These are phyloP conservation scores for Quercus lobata DNA, from an alignment of 331 rosid genomes.

Conservation along the genomic window DNA sequence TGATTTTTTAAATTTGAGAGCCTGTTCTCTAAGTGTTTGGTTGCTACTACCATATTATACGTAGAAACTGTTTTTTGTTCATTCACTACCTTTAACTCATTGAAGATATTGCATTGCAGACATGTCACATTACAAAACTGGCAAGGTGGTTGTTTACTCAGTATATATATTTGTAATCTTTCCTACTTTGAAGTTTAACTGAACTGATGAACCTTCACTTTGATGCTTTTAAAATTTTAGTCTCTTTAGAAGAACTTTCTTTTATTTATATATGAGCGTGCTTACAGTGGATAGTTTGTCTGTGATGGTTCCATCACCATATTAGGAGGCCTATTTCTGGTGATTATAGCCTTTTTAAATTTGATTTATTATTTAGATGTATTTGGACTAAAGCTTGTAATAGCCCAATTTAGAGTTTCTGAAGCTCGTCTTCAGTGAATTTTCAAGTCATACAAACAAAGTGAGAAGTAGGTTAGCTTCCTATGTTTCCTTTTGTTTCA, in stretches of 20 bases:
- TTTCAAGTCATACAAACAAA: neutral
- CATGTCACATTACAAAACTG: slow-evolving; percentile 87
- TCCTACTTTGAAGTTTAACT: neutral
- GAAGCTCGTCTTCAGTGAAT: neutral
- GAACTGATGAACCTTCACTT: neutral
- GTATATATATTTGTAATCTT: neutral
- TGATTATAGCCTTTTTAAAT: too few relatives aligned
- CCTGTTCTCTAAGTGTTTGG: too few relatives aligned
- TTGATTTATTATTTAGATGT: too few relatives aligned
- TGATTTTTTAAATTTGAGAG: too few relatives aligned
- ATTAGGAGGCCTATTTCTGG: too few relatives aligned
- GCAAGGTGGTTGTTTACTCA: slow-evolving; percentile 54
- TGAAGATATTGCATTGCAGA: slow-evolving; percentile 85
- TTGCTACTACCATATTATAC: too few relatives aligned
- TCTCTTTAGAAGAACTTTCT: too few relatives aligned
- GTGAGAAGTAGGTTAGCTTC: neutral
- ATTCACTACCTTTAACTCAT: slow-evolving; percentile 36
- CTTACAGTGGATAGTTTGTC: too few relatives aligned
- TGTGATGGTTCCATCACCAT: too few relatives aligned
- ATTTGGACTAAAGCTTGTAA: too few relatives aligned
- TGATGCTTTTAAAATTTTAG: neutral
- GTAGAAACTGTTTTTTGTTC: neutral
- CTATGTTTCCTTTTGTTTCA: neutral
- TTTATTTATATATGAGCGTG: too few relatives aligned
- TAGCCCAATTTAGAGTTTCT: too few relatives aligned